Base-by-base conservation (phyloP, 352 stramenopile species). In the Elongisporangium undulatum region DNA sequence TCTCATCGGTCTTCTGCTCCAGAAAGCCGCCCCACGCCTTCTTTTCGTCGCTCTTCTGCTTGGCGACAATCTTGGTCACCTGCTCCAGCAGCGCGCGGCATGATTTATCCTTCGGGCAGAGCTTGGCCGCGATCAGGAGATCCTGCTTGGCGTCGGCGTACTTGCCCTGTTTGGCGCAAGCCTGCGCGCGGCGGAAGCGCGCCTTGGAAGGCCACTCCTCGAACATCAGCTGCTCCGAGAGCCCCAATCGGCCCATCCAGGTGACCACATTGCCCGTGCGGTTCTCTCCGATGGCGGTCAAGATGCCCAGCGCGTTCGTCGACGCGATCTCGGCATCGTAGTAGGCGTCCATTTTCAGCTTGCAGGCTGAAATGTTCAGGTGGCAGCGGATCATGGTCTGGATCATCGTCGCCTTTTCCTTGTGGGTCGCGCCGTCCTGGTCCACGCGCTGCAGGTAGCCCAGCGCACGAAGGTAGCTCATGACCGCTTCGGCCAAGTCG, bases 321-420 rank as follows among this genome's bases (percentile, higher is more conserved):
- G 80, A 91, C 3, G 86, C 83, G 15, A 90, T 87, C 56, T 92
- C 82, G 8, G 83, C 83, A 53, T 95, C 83, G 12, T 63, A 38
- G 59, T 87, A 82, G 49, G 63, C 66, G 55, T 90, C 72, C 5
- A 82, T 60, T 65, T 92, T 92, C 56, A 95, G 74, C 56, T 93
- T 95, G 77, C 82, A 95, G 9, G 86, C 85, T 16, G 77, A 77
- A 55, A 95, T 89, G 60, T 95, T 95, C 20, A 95, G 67, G 58
- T 95, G 86, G 58, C 86, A 95, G 34, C 86, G 86, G 45, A 95
- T 91, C 86, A 95, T 95, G 16, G 86, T 95, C 72, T 93, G 83
- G 16, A 95, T 75, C 59, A 93, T 90, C 26, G 73, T 87, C 45
- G 86, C 86, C 64, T 93, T 95, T 49, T 95, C 79, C 63, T 95